A percentile compares a stretch with the other conserved stretches of the same genome.
Evolutionary conservation across 148 eudicot genomes (phyloP).

Genomic region (Suaeda aralocaspica): DNA sequence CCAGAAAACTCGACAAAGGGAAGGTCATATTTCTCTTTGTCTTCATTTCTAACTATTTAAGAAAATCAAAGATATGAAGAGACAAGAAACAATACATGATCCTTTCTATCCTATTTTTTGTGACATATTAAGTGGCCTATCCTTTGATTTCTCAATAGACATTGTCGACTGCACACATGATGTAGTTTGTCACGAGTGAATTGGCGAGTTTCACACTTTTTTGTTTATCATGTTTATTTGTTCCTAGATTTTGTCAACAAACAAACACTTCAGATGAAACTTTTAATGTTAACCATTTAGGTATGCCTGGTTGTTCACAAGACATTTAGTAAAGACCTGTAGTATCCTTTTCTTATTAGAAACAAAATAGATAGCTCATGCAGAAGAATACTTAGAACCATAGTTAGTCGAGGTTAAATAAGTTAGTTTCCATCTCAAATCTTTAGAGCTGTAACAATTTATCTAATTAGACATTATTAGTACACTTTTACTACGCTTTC

Average conservation of each 20-base stretch:
- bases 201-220: not conserved
- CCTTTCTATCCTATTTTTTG: not conserved
- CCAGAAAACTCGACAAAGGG: not conserved
- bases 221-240: not conserved
- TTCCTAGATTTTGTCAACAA: not conserved
- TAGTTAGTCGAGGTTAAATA: not conserved
- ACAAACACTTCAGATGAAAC: not conserved
- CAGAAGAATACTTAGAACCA: not conserved
- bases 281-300: not conserved
- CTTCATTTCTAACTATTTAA: not conserved
- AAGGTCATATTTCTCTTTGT: not conserved
- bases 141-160: not conserved
- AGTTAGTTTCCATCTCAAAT: not conserved
- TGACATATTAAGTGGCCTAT: not conserved
- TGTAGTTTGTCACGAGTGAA: not conserved
- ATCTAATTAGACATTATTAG: not conserved
- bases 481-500: not conserved
- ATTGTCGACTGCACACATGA: no score
- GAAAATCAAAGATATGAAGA: not conserved
- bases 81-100: not conserved
- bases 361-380: not conserved
- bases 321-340: no score
- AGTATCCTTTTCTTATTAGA: not conserved
- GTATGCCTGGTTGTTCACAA: not conserved
- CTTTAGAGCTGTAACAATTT: not conserved